phyloP scores from a whole-genome alignment of 2,329 filamentous ascomycete species.

The Botryotinia calthae region DNA sequence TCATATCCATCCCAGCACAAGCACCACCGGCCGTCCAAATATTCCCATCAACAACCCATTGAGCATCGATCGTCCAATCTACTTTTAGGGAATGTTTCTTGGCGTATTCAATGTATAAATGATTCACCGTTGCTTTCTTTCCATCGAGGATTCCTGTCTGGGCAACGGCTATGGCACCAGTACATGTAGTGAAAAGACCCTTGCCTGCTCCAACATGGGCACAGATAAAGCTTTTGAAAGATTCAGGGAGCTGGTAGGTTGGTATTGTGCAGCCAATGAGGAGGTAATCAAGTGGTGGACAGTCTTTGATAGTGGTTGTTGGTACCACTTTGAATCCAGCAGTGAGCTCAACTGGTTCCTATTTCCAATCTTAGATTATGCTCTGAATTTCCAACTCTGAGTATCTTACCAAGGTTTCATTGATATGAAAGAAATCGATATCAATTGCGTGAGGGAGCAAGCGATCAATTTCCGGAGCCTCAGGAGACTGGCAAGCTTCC shows the following conservation, averaged over 20 bases:
- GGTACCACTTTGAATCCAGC: conserved; percentile 25
- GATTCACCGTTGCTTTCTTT: conserved; percentile 45
- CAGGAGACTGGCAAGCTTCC: not conserved
- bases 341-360: conserved; percentile 26
- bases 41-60: conserved; percentile 47
- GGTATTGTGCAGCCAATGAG: conserved; percentile 40
- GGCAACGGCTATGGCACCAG: conserved; percentile 39
- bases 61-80: conserved; percentile 43
- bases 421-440: conserved; percentile 33
- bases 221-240: conserved; percentile 39
- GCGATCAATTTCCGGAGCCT: conserved; percentile 11
- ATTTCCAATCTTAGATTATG: not conserved
- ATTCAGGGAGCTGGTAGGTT: conserved; percentile 36
- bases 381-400: not conserved
- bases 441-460: conserved; percentile 26
- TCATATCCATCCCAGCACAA: conserved; percentile 44
- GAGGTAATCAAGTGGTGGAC: conserved; percentile 42
- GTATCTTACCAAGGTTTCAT: conserved; percentile 25
- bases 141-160: conserved; percentile 44
- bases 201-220: conserved; percentile 41
- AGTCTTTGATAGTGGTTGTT: conserved; percentile 35
- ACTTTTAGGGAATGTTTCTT: conserved; percentile 42
- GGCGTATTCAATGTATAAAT: conserved; percentile 37
- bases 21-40: conserved; percentile 49
- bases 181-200: conserved; percentile 42